A percentile compares a stretch with the other conserved stretches of the same genome.
Conservation (phyloP, 495 filamentous ascomycete species). For the Daldinia vernicosa region DNA sequence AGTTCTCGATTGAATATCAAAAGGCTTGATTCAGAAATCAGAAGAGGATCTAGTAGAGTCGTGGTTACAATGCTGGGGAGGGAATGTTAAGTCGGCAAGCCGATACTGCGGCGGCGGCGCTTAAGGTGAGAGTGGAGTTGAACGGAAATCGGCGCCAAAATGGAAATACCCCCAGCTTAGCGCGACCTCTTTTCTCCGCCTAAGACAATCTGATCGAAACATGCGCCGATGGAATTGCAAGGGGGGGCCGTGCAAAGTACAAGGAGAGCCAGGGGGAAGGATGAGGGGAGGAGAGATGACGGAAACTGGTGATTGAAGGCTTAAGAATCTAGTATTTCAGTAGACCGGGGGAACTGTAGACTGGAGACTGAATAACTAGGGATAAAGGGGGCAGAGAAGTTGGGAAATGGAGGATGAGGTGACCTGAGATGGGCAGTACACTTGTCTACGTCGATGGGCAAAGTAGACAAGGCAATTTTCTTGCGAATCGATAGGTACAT, state of each 20-base stretch:
- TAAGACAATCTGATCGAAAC: constrained; percentile 40
- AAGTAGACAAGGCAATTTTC: constrained; percentile 32
- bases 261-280: no score
- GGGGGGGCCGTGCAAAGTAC: constrained; percentile 45
- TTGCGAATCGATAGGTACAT: constrained; percentile 36
- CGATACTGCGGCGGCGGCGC: constrained; percentile 39
- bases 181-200: constrained; percentile 18
- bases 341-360: constrained; percentile 16
- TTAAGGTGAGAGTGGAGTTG: constrained; percentile 41
- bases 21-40: constrained; percentile 27
- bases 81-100: constrained; percentile 27
- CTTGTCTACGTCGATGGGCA: not conserved
- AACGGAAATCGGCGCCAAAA: constrained; percentile 32
- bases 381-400: constrained; percentile 22
- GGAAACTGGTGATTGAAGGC: constrained; percentile 17
- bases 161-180: constrained; percentile 42
- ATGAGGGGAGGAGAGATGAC: constrained; percentile 15
- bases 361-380: constrained; percentile 1
- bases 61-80: constrained; percentile 23
- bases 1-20: constrained; percentile 26
- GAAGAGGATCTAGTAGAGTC: constrained; percentile 24
- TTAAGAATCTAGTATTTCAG: constrained; percentile 21
- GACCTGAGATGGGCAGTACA: constrained; percentile 38
- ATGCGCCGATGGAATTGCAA: constrained; percentile 36
- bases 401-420: constrained; percentile 16